These are phyloP conservation scores for Hypoxylon sp. DNA, from an alignment of 2,329 filamentous ascomycete species.

Conservation along the genomic window DNA sequence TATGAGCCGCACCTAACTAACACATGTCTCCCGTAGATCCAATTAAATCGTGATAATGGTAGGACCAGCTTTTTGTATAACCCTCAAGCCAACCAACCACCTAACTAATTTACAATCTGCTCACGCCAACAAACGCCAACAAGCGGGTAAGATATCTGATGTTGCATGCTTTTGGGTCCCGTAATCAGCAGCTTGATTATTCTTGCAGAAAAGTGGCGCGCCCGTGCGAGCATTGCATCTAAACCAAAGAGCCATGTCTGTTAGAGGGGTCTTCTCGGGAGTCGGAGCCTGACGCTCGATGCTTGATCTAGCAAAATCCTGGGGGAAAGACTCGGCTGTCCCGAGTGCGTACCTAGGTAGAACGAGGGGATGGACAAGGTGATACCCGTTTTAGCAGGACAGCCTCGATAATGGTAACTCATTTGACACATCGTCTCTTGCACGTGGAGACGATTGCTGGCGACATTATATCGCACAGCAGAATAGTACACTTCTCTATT, in stretches of 20 bases:
- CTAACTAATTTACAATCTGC: conserved; percentile 18
- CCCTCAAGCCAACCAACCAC: conserved; percentile 35
- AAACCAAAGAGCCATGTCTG: conserved; percentile 6
- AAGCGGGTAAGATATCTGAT: conserved; percentile 29
- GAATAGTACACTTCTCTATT: conserved; percentile 20
- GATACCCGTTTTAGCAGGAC: conserved; percentile 16
- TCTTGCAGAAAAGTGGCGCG: conserved; percentile 34
- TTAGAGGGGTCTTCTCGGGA: conserved; percentile 2
- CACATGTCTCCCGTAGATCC: conserved; percentile 41
- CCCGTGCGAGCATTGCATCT: conserved; percentile 27
- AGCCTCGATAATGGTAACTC: conserved; percentile 3
- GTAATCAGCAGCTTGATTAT: conserved; percentile 39
- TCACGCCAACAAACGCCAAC: conserved; percentile 29
- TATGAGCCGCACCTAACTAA: conserved; percentile 49
- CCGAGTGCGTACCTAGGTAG: conserved; percentile 5
- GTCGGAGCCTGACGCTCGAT: conserved; percentile 26
- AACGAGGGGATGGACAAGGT: conserved; percentile 10
- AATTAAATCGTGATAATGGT: conserved; percentile 37
- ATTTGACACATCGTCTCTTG: conserved; percentile 28
- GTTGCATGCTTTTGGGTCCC: conserved; percentile 33
- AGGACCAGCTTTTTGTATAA: conserved; percentile 37
- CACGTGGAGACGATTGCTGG: conserved; percentile 33
- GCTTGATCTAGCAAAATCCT: conserved; percentile 17
- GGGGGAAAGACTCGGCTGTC: conserved; percentile 20
- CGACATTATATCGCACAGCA: conserved; percentile 32